Evolutionary conservation across 2,329 filamentous ascomycete genomes (phyloP), one percentile per base, ranked within the genome.

Genomic region (Pseudogymnoascus sp.): DNA sequence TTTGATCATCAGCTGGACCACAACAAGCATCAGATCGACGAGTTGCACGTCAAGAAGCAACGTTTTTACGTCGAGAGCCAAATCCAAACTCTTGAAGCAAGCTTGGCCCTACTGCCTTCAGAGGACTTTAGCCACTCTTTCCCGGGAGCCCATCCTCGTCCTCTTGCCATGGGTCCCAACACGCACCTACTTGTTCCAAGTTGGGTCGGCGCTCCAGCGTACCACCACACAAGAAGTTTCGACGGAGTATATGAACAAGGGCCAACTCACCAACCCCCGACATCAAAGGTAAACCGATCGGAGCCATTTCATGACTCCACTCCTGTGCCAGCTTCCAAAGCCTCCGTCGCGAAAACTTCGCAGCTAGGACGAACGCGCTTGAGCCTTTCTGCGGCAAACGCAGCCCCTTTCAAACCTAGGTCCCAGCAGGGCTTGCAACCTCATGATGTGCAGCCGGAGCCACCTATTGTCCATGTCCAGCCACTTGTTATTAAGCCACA

Each of bases 1-100:
- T 76, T 81, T 41, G 80, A 85, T 65, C 80, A 83, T 64, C 83
- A 87, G 66, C 72, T 87, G 49, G 78, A 80, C 61, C 85, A 82
- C 74, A 86, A 87, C 69, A 81, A 78, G 66, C 82, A 86, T 65
- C 83, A 86, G 66, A 83, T 86, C 65, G 83, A 87, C 63, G 82
- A 83, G 66, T 78, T 76, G 65, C 72, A 76, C 35, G 79, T 83
- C 70, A 76, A 80, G 64, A 68, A 73, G 26, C 76, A 78, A 45
- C 77, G 74, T 3, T 69, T 74, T 37, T 69, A 74, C 37, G 69
- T 83, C 63, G 72, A 75, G n/a, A 71, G 75, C 21, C 67, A 69
- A 14, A 69, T 72, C 43, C 63, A 65, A 2, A 62, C 65, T 33
- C 63, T 71, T 52, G 66, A 71, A 52, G 29, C 59, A 26, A 66